phyloP scores from a whole-genome alignment of 164 flowering plant genomes.

The Chimonanthus salicifolius region DNA sequence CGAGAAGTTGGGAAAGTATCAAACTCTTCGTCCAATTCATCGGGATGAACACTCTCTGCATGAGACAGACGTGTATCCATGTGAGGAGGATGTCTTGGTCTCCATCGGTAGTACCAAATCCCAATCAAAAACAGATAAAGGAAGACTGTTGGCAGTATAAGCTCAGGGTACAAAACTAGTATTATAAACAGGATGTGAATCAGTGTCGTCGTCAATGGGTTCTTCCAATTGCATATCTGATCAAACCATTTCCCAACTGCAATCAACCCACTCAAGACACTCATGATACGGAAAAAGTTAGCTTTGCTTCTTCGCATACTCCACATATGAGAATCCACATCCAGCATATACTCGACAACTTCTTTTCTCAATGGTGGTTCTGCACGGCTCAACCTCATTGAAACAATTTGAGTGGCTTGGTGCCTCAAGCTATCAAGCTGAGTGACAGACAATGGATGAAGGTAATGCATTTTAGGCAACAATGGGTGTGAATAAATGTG shows the following conservation, averaged over 20 bases:
- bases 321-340: constrained; percentile 52
- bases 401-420: constrained; percentile 79
- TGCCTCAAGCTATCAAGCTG: constrained; percentile 79
- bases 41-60: constrained; percentile 32
- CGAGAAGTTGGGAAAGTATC: constrained; percentile 48
- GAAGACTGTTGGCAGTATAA: constrained; percentile 75
- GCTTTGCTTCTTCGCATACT: constrained; percentile 49
- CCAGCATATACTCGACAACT: constrained; percentile 77
- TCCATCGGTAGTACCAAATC: constrained; percentile 24
- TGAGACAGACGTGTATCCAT: constrained; percentile 45
- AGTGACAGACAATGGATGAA: constrained; percentile 56
- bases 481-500: constrained; percentile 67
- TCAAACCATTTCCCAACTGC: constrained; percentile 75
- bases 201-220: constrained; percentile 74
- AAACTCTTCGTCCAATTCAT: constrained; percentile 63
- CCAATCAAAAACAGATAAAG: constrained; percentile 77
- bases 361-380: constrained; percentile 82
- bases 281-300: constrained; percentile 74
- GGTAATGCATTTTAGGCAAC: constrained; percentile 58
- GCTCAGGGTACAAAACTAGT: constrained; percentile 72
- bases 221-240: constrained; percentile 76
- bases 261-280: constrained; percentile 55
- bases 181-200: constrained; percentile 72
- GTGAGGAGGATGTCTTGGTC: constrained; percentile 54
- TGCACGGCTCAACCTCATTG: constrained; percentile 65